phyloP scores from a whole-genome alignment of 1,139 yeast genomes.

The Candida sanyaensis region DNA sequence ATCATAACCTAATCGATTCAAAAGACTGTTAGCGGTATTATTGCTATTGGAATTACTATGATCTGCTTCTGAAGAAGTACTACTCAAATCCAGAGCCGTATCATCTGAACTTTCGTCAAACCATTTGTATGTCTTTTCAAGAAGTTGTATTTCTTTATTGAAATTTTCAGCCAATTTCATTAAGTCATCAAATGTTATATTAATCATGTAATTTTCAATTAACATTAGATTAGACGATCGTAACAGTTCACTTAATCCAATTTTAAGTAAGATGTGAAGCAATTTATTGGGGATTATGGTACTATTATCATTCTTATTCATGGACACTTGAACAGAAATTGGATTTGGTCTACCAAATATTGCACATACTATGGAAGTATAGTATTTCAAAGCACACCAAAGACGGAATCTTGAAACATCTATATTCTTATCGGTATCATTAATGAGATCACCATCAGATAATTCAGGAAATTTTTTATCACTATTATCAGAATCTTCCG shows the following conservation, averaged over 20 bases:
- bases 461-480: slow-evolving; percentile 5
- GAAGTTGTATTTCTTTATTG: slow-evolving; percentile 39
- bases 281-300: slow-evolving; percentile 19
- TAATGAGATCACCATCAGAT: slow-evolving; percentile 8
- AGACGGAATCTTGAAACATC: slow-evolving; percentile 42
- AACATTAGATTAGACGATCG: slow-evolving; percentile 51
- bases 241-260: slow-evolving; percentile 52
- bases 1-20: slow-evolving; percentile 7
- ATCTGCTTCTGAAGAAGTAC: background rate
- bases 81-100: background rate
- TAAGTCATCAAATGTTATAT: slow-evolving; percentile 42
- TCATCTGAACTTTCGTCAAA: background rate
- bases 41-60: background rate
- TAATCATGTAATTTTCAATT: slow-evolving; percentile 53
- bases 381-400: slow-evolving; percentile 52
- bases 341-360: slow-evolving; percentile 60
- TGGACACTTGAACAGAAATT: slow-evolving; percentile 51
- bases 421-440: slow-evolving; percentile 27
- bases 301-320: slow-evolving; percentile 21
- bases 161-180: slow-evolving; percentile 41
- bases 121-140: slow-evolving; percentile 19
- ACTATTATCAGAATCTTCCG: slow-evolving; percentile 14
- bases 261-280: slow-evolving; percentile 36
- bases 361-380: slow-evolving; percentile 52
- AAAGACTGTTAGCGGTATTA: background rate